Conservation (phyloP, 106 monocot genomes). For the Posidonia australis region DNA sequence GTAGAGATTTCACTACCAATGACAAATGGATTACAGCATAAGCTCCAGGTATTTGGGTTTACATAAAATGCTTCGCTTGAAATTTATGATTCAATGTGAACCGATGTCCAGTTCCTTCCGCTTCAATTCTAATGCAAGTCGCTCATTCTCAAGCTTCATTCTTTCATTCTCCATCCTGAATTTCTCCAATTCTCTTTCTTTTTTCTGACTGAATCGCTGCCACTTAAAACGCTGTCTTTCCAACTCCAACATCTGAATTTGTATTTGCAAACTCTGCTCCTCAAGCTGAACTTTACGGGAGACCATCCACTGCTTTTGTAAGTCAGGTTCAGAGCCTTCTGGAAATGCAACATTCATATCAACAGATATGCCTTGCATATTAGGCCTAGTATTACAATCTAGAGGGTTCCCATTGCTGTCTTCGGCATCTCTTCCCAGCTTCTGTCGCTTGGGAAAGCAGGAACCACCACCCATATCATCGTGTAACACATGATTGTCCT, state of each 20-base stretch:
- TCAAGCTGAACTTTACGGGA: conserved; percentile 35
- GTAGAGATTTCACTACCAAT: too few relatives aligned
- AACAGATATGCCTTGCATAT: conserved; percentile 16
- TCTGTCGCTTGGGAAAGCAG: conserved; percentile 32
- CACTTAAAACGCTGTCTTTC: conserved; percentile 53
- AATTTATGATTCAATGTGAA: not conserved
- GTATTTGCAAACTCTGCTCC: conserved; percentile 41
- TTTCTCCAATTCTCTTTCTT: conserved; percentile 51
- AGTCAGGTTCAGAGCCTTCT: conserved; percentile 20
- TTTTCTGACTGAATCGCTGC: conserved; percentile 54
- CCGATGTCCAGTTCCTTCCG: conserved; percentile 42
- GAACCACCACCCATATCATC: conserved; percentile 11
- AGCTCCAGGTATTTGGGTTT: too few relatives aligned
- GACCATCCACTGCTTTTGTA: conserved; percentile 19
- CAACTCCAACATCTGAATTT: conserved; percentile 46
- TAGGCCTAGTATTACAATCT: conserved; percentile 12
- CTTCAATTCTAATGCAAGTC: conserved; percentile 44
- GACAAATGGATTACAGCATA: too few relatives aligned
- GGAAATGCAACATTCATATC: conserved; percentile 38
- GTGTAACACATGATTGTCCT: conserved; percentile 13
- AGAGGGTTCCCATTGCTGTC: conserved; percentile 11
- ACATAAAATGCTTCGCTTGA: too few relatives aligned
- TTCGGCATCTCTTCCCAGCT: conserved; percentile 19
- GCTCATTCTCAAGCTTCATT: conserved; percentile 73
- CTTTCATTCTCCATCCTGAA: conserved; percentile 55